phyloP scores from a whole-genome alignment of 805 yeast genomes.

The Lipomyces mesembrius region DNA sequence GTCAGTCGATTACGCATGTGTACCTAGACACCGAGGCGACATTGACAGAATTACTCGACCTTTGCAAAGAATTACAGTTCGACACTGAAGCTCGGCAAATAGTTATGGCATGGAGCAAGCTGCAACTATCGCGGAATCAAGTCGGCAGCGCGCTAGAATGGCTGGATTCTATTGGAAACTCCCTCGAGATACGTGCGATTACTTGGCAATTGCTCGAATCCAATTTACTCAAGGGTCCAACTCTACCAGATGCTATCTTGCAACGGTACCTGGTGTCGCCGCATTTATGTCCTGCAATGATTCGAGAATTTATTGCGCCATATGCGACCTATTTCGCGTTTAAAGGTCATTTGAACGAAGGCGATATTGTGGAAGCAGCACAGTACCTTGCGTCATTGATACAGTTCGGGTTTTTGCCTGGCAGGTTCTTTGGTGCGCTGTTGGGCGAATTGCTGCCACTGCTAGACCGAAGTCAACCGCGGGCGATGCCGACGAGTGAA shows the following conservation, averaged over 20 bases:
- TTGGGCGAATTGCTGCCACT: constrained; percentile 25
- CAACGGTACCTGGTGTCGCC: constrained; percentile 27
- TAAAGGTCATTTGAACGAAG: constrained; percentile 19
- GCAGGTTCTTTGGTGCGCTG: constrained; percentile 16
- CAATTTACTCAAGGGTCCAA: constrained; percentile 31
- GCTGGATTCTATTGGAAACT: constrained; percentile 38
- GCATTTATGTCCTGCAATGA: constrained; percentile 20
- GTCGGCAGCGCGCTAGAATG: constrained; percentile 40
- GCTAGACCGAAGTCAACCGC: constrained; percentile 20
- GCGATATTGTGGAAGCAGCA: constrained; percentile 34
- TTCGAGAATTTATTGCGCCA: constrained; percentile 45
- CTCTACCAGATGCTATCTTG: constrained; percentile 28
- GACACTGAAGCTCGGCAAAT: constrained; percentile 15
- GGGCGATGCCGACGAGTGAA: constrained; percentile 32
- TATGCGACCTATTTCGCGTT: constrained; percentile 42
- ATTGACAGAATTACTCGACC: constrained; percentile 18
- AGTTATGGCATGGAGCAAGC: constrained; percentile 34
- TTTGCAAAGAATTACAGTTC: constrained; percentile 32
- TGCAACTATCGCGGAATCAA: constrained; percentile 11
- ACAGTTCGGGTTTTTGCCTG: constrained; percentile 42
- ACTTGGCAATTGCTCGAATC: constrained; percentile 43
- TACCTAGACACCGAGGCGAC: constrained; percentile 25
- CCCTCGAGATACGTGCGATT: constrained; percentile 33
- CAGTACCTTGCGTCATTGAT: constrained; percentile 39
- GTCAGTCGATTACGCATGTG: constrained; percentile 28